Percentiles rank a stretch among this genome's conserved stretches.
Evolutionary conservation across 1,284 basidiomycete genomes (phyloP).

Genomic region (Cutaneotrichosporon cyanovorans): DNA sequence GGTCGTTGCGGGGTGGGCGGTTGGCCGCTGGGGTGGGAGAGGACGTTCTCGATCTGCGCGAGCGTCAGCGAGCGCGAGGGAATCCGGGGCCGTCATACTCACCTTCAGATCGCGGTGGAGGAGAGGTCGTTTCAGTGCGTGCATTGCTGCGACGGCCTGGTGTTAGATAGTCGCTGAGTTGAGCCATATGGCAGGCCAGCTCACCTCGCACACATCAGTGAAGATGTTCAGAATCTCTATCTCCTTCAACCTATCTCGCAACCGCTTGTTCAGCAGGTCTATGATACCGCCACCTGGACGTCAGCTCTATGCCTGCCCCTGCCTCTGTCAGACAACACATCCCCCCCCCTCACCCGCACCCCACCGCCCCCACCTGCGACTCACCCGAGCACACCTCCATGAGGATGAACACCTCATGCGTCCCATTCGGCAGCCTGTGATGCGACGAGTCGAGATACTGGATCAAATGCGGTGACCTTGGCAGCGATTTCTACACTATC

Average conservation of each 20-base stretch:
- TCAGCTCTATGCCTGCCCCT: background rate
- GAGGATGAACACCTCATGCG: conserved; percentile 94
- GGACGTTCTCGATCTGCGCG: conserved; percentile 86
- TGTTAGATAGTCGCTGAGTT: background rate
- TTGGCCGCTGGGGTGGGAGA: conserved; percentile 47
- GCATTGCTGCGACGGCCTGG: conserved; percentile 82
- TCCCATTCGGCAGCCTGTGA: conserved; percentile 69
- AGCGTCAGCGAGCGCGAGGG: too few species aligned
- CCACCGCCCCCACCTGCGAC: conserved; percentile 21
- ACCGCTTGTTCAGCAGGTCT: conserved; percentile 95
- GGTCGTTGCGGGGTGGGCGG: conserved; percentile 50
- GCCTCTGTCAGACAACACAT: too few species aligned
- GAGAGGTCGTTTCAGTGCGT: conserved; percentile 73
- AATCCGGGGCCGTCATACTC: too few species aligned
- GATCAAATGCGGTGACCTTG: conserved; percentile 35
- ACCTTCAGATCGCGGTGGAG: conserved; percentile 93
- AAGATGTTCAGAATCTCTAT: conserved; percentile 96
- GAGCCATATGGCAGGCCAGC: conserved; percentile 21
- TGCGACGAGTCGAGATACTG: conserved; percentile 57
- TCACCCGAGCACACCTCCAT: conserved; percentile 87
- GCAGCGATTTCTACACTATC: conserved; percentile 30
- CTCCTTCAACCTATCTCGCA: conserved; percentile 88
- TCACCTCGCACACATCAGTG: conserved; percentile 76
- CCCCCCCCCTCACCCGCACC: too few species aligned
- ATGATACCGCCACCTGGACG: conserved; percentile 86